A percentile compares a stretch with the other conserved stretches of the same genome.
Evolutionary conservation across 768 basidiomycete genomes (phyloP).

Genomic region (Podaxis mareebaensis): DNA sequence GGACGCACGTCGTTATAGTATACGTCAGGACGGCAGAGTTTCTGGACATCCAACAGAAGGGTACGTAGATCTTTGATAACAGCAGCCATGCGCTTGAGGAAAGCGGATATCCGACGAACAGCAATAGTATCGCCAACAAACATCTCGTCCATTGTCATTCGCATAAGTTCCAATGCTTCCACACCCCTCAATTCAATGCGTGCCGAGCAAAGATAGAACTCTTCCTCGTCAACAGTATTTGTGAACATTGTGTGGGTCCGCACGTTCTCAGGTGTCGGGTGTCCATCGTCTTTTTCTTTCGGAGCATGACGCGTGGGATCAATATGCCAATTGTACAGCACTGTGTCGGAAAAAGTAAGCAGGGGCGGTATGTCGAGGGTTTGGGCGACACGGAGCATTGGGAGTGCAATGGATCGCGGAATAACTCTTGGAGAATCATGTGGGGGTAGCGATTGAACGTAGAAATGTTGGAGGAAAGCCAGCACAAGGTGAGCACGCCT

Average conservation of each 20-base stretch:
- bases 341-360: conserved; percentile 90
- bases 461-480: conserved; percentile 77
- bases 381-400: conserved; percentile 70
- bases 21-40: conserved; percentile 71
- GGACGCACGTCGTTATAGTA: conserved; percentile 80
- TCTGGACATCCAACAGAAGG: conserved; percentile 68
- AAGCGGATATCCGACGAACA: conserved; percentile 62
- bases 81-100: conserved; percentile 61
- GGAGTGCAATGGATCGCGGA: conserved; percentile 73
- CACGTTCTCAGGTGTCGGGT: conserved; percentile 60
- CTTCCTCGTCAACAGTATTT: conserved; percentile 76
- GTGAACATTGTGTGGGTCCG: conserved; percentile 77
- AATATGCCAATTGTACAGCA: conserved; percentile 84
- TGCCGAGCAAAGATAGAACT: conserved; percentile 89
- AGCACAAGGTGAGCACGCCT: conserved; percentile 79
- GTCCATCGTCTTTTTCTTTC: conserved; percentile 10
- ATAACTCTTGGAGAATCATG: conserved; percentile 53
- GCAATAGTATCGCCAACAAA: conserved; percentile 77
- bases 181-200: conserved; percentile 90
- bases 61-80: conserved; percentile 69
- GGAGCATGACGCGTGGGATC: conserved; percentile 28
- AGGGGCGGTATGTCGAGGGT: conserved; percentile 84
- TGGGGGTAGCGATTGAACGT: conserved; percentile 67
- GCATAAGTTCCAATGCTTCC: conserved; percentile 83
- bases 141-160: conserved; percentile 84